phyloP scores from a whole-genome alignment of 495 filamentous ascomycete species.

The Cercophora samala region DNA sequence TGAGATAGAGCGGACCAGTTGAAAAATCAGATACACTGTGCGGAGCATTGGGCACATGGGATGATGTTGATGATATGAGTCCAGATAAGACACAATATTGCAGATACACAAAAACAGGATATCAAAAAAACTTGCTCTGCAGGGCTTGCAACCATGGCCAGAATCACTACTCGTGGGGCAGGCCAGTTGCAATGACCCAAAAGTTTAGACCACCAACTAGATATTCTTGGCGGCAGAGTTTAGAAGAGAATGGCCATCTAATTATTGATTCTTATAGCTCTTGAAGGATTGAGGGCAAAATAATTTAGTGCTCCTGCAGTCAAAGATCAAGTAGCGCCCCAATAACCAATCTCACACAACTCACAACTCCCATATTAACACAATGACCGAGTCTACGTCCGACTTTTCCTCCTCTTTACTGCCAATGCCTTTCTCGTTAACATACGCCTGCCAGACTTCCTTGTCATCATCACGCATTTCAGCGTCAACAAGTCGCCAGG shows the following conservation, averaged over 20 bases:
- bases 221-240: too few species aligned
- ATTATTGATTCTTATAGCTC: too few species aligned
- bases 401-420: constrained; percentile 28
- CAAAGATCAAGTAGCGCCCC: too few species aligned
- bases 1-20: neutral
- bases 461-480: constrained; percentile 27
- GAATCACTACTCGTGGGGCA: too few species aligned
- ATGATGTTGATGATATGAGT: neutral
- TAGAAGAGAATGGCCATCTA: too few species aligned
- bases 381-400: constrained; percentile 32
- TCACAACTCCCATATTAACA: constrained; percentile 32
- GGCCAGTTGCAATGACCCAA: too few species aligned
- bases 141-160: neutral
- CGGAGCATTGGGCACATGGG: neutral
- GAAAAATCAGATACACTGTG: neutral
- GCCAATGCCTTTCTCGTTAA: constrained; percentile 30
- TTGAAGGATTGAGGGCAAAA: too few species aligned
- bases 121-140: neutral
- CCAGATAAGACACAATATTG: neutral
- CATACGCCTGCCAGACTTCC: constrained; percentile 41
- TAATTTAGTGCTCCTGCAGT: too few species aligned
- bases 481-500: constrained; percentile 37
- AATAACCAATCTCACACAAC: neutral
- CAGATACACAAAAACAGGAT: neutral
- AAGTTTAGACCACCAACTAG: too few species aligned